Evolutionary conservation across 108 stramenopile genomes (phyloP).

Genomic region (Cyclostephanos tholiformis): DNA sequence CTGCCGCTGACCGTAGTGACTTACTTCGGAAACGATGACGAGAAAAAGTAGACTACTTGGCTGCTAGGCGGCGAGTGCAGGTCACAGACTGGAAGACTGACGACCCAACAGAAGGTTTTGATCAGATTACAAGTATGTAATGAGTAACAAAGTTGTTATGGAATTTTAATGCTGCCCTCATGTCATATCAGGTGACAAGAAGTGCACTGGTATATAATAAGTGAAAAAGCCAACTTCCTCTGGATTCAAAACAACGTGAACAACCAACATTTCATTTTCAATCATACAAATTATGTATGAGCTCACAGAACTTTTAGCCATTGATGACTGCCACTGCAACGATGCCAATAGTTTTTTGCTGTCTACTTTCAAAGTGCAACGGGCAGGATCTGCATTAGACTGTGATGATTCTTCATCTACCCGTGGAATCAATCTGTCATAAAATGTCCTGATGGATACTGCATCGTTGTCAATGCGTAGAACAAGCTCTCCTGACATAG

Average conservation of each 20-base stretch:
- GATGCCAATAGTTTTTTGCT: slow-evolving; percentile 70
- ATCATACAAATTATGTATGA: slow-evolving; percentile 80
- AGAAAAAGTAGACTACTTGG: too few relatives aligned
- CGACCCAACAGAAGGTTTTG: too few relatives aligned
- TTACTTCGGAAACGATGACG: too few relatives aligned
- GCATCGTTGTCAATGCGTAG: slow-evolving; percentile 55
- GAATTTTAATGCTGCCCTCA: too few relatives aligned
- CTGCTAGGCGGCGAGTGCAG: too few relatives aligned
- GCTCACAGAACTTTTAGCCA: slow-evolving; percentile 51
- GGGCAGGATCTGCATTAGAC: slow-evolving; percentile 8
- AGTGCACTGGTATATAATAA: slow-evolving; percentile 85
- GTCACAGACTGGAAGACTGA: too few relatives aligned
- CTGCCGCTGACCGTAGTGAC: too few relatives aligned
- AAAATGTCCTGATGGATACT: slow-evolving; percentile 58
- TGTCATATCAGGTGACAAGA: slow-evolving; percentile 39
- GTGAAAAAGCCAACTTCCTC: slow-evolving; percentile 77
- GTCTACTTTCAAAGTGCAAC: slow-evolving; percentile 83
- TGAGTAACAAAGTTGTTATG: neutral
- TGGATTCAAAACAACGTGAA: slow-evolving; percentile 76
- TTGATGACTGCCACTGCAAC: slow-evolving; percentile 81
- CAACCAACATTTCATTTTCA: slow-evolving; percentile 82
- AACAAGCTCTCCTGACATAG: slow-evolving; percentile 56
- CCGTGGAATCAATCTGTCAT: slow-evolving; percentile 49
- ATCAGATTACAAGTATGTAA: too few relatives aligned
- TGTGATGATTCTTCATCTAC: slow-evolving; percentile 33